phyloP scores from a whole-genome alignment of 2,329 filamentous ascomycete genomes.

The Hymenoscyphus fructigenus region DNA sequence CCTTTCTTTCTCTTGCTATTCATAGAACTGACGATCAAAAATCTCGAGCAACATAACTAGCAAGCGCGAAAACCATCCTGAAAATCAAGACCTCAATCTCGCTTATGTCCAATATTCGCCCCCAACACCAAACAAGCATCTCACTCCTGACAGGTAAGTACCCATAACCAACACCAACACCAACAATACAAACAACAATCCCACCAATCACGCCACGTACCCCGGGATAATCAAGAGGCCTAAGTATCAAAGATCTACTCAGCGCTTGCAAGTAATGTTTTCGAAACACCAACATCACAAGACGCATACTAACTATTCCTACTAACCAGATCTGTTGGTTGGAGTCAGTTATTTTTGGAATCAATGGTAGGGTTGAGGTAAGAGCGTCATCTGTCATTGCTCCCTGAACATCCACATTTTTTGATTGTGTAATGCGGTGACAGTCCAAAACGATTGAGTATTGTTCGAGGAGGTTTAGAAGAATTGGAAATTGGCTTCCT shows the following conservation, averaged over 20 bases:
- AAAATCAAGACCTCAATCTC: not conserved
- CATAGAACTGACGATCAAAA: no score
- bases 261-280: not conserved
- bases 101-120: not conserved
- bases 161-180: not conserved
- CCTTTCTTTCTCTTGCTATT: no score
- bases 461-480: no score
- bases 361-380: not conserved
- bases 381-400: not conserved
- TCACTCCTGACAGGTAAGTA: not conserved
- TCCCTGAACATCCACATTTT: no score
- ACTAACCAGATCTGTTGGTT: not conserved
- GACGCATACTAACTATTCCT: not conserved
- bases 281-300: not conserved
- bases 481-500: no score
- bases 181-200: not conserved
- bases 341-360: conserved; percentile 2
- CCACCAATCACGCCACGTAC: not conserved
- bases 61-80: not conserved
- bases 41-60: not conserved
- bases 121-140: not conserved
- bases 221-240: not conserved
- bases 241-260: not conserved
- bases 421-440: no score
- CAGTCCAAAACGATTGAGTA: no score